phyloP scores from a whole-genome alignment of 2,329 filamentous ascomycete species.

The Eurotiales sp. region DNA sequence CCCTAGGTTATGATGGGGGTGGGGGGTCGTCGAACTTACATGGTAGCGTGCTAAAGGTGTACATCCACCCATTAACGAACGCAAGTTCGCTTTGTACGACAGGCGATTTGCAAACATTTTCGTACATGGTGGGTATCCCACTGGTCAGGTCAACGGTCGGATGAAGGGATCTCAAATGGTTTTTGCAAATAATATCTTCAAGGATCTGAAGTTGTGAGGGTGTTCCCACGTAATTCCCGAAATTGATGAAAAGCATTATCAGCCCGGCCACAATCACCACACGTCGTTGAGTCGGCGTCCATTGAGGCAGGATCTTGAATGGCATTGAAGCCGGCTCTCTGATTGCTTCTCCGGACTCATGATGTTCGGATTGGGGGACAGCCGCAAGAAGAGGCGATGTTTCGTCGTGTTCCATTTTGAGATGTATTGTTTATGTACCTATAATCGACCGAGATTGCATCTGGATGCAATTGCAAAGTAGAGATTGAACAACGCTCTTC shows the following conservation, averaged over 20 bases:
- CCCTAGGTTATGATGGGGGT: background rate
- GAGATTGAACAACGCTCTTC: too few relatives aligned
- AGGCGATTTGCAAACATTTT: constrained; percentile 26
- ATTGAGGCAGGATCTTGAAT: constrained; percentile 9
- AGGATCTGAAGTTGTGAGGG: constrained; percentile 27
- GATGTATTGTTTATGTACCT: background rate
- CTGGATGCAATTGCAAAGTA: too few relatives aligned
- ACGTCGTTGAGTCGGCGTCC: constrained; percentile 8
- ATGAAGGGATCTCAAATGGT: constrained; percentile 1
- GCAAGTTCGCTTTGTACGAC: constrained; percentile 29
- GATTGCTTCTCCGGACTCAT: background rate
- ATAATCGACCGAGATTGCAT: too few relatives aligned
- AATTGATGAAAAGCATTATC: constrained; percentile 20
- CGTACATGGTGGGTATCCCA: background rate
- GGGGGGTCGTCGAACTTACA: constrained; percentile 18
- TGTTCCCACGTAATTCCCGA: constrained; percentile 20
- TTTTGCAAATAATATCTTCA: constrained; percentile 25
- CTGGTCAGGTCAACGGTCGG: background rate
- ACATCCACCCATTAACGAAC: constrained; percentile 26
- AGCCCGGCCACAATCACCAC: constrained; percentile 1
- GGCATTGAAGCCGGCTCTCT: background rate
- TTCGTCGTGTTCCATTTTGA: constrained; percentile 8
- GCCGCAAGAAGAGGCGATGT: constrained; percentile 6
- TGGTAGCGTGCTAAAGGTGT: constrained; percentile 22
- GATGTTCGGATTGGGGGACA: background rate